Base-by-base conservation (phyloP, 345 rosid species). In the Eutrema japonicum region DNA sequence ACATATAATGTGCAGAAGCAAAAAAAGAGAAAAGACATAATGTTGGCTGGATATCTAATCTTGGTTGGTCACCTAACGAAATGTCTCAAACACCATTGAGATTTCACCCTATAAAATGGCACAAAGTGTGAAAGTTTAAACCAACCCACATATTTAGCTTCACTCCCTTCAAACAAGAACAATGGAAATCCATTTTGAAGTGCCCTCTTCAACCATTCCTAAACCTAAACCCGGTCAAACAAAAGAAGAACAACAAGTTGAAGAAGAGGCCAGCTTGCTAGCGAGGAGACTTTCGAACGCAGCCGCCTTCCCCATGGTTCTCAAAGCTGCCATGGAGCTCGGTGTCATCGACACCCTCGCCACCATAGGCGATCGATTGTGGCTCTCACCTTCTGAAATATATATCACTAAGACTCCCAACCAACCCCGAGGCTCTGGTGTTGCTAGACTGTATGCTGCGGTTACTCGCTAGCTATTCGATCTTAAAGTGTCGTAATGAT, bases 331-430 rank as follows among this genome's bases (percentile, higher is more conserved):
- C 32, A 4, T 50, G 13, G 55, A 50, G 32, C 55, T 50, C 7
- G 55, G 55, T 50, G 32, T 26, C 13, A 22, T 50, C 3, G 32
- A 50, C 55, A 50, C 55, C 7, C 3, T 50, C 13, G n/a, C 55
- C n/a, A 4, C 55, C 2, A 1, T 6, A 22, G 33, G 10, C 27
- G 10, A 14, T 18, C 27, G 52, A 0, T 16, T 10, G 4, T 50
- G 13, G n/a, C 54, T 50, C 54, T 50, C 54, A 9, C 7, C 54
- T 22, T 50, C 32, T 26, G 54, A 50, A 32, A 50, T 50, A 50
- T 6, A 50, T 50, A 50, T 6, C n/a, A 50, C 7, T 26, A 9
- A 50, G n/a, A 4, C 55, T 50, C 32, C 7, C 55, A 26, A 50
- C 12, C n/a, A 50, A 9, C 26, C 55, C 55, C 7, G 7, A 50